phyloP scores from a whole-genome alignment of 1,284 basidiomycete species.

The Trametes sp. region DNA sequence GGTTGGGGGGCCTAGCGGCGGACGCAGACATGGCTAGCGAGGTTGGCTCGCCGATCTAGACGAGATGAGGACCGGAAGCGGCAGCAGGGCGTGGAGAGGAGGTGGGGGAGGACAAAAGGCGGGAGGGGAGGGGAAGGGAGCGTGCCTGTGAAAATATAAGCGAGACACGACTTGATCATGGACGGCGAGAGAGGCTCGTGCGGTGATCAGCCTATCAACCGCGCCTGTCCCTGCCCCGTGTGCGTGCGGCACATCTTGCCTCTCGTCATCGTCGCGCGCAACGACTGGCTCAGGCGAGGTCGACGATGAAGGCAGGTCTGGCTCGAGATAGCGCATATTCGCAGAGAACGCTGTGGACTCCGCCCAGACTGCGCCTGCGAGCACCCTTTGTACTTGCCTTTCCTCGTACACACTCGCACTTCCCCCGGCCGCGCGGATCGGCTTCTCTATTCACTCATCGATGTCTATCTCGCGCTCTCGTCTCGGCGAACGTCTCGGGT shows the following conservation, averaged over 20 bases:
- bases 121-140: slow-evolving; percentile 11
- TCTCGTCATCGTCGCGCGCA: slow-evolving; percentile 1
- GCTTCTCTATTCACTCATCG: slow-evolving; percentile 29
- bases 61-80: slow-evolving; percentile 8
- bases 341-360: background rate
- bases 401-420: slow-evolving; percentile 9
- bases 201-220: slow-evolving; percentile 27
- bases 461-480: slow-evolving; percentile 16
- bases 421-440: slow-evolving; percentile 4
- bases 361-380: background rate
- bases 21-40: slow-evolving; percentile 29
- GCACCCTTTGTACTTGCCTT: slow-evolving; percentile 23
- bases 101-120: slow-evolving; percentile 23
- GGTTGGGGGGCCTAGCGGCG: slow-evolving; percentile 35
- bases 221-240: slow-evolving; percentile 20
- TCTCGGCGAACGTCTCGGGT: background rate
- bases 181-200: slow-evolving; percentile 17
- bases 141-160: slow-evolving; percentile 32
- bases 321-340: slow-evolving; percentile 12
- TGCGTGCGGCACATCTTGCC: background rate
- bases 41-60: slow-evolving; percentile 18
- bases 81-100: background rate
- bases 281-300: slow-evolving; percentile 15
- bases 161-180: slow-evolving; percentile 27
- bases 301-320: slow-evolving; percentile 27